phyloP scores from a whole-genome alignment of 495 filamentous ascomycete species.

The Podospora fimiseda region DNA sequence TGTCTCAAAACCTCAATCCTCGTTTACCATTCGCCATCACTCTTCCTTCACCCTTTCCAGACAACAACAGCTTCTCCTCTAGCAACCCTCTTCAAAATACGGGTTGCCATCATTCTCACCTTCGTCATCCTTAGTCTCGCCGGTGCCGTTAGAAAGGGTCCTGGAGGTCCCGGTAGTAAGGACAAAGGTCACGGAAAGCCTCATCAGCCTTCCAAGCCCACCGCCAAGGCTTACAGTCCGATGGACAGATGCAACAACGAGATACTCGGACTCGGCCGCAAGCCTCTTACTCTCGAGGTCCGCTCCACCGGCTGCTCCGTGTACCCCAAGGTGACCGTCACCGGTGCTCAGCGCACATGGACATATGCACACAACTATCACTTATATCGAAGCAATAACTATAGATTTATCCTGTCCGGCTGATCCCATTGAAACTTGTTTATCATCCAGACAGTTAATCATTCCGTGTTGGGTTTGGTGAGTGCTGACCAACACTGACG shows the following conservation, averaged over 20 bases:
- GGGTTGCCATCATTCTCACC: background rate
- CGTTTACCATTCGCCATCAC: no score
- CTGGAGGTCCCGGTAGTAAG: background rate
- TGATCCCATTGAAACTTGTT: no score
- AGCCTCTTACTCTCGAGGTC: background rate
- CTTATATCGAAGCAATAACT: no score
- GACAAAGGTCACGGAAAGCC: background rate
- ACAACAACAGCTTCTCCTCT: background rate
- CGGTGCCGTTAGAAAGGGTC: constrained; percentile 1
- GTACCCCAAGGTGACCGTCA: background rate
- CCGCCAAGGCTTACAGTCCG: background rate
- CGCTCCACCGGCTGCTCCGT: background rate
- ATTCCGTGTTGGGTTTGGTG: no score
- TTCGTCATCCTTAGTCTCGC: background rate
- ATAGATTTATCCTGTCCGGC: no score
- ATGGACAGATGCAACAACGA: background rate
- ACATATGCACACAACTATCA: no score
- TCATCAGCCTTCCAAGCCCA: background rate
- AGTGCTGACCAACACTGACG: no score
- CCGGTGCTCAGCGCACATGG: constrained; percentile 1
- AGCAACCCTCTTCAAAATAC: background rate
- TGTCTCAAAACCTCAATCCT: no score
- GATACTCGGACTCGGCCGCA: background rate
- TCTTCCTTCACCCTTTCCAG: no score
- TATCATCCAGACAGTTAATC: no score